Percentiles rank a stretch among this genome's conserved stretches.
Evolutionary conservation across 225 moss, liverwort and hornwort species (phyloP).

Genomic region (Physcomitrium patens): DNA sequence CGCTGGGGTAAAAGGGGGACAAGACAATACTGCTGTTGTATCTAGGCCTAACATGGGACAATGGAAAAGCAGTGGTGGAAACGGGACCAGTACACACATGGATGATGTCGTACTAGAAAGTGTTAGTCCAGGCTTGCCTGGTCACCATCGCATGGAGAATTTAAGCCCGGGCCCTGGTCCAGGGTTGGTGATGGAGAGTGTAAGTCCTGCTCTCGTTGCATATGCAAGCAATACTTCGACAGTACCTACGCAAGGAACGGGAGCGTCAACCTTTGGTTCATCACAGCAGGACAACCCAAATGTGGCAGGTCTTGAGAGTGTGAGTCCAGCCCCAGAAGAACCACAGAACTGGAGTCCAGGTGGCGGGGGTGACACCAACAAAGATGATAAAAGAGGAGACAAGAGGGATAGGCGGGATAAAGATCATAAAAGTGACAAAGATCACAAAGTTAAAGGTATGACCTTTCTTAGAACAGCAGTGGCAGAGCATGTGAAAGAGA

Average conservation of each 20-base stretch:
- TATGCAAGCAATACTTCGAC: conserved; percentile 25
- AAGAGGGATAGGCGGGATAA: conserved; percentile 1
- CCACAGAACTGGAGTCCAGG: conserved; percentile 26
- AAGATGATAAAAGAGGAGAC: neutral
- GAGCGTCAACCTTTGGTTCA: conserved; percentile 20
- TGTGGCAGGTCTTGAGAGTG: conserved; percentile 45
- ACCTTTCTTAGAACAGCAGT: conserved; percentile 37
- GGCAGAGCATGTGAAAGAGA: conserved; percentile 55
- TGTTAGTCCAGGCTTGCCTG: conserved; percentile 81
- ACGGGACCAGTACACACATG: conserved; percentile 58
- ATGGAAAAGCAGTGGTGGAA: conserved; percentile 53
- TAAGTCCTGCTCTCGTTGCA: conserved; percentile 53
- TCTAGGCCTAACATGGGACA: conserved; percentile 20
- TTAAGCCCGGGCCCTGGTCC: conserved; percentile 55
- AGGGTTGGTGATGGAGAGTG: conserved; percentile 69
- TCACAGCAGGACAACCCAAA: conserved; percentile 39
- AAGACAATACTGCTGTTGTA: conserved; percentile 29
- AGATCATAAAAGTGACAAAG: conserved; percentile 27
- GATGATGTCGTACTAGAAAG: conserved; percentile 81
- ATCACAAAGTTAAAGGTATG: conserved; percentile 49
- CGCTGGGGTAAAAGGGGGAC: conserved; percentile 34
- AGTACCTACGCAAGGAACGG: conserved; percentile 30
- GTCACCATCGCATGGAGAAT: conserved; percentile 60
- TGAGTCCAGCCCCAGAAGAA: conserved; percentile 43
- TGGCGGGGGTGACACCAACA: neutral